A percentile compares a stretch with the other conserved stretches of the same genome.
Evolutionary conservation across 306 rosid species (phyloP).

Genomic region (Delonix regia): DNA sequence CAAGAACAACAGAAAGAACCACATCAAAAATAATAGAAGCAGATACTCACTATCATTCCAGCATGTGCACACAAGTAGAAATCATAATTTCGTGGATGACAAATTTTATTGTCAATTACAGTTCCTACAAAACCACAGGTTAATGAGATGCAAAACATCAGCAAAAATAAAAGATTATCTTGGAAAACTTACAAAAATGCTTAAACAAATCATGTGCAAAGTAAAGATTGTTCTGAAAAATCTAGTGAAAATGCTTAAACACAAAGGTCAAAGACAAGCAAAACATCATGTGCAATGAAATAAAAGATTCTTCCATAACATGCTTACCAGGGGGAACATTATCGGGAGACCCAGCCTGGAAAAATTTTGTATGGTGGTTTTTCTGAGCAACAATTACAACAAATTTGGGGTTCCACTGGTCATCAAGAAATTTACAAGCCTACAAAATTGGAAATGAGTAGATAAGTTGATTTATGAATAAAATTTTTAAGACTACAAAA

Average conservation of each 20-base stretch:
- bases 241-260: neutral
- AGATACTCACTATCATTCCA: slow-evolving; percentile 86
- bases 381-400: slow-evolving; percentile 92
- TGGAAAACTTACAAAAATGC: no score
- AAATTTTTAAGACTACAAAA: neutral
- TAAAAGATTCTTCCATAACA: neutral
- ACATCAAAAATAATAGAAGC: neutral
- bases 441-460: slow-evolving; percentile 35
- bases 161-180: no score
- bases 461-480: slow-evolving; percentile 2
- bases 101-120: slow-evolving; percentile 78
- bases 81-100: slow-evolving; percentile 91
- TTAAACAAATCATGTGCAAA: neutral
- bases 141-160: neutral
- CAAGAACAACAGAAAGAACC: neutral
- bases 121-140: slow-evolving; percentile 58
- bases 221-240: neutral
- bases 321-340: slow-evolving; percentile 87
- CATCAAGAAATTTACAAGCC: slow-evolving; percentile 94
- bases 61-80: slow-evolving; percentile 98
- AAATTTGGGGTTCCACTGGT: slow-evolving; percentile 89
- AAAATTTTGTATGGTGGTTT: slow-evolving; percentile 91
- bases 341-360: slow-evolving; percentile 78
- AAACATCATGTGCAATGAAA: neutral
- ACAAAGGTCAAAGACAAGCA: neutral